Evolutionary conservation across 1,139 yeast genomes (phyloP).

Genomic region (Candida gigantensis): DNA sequence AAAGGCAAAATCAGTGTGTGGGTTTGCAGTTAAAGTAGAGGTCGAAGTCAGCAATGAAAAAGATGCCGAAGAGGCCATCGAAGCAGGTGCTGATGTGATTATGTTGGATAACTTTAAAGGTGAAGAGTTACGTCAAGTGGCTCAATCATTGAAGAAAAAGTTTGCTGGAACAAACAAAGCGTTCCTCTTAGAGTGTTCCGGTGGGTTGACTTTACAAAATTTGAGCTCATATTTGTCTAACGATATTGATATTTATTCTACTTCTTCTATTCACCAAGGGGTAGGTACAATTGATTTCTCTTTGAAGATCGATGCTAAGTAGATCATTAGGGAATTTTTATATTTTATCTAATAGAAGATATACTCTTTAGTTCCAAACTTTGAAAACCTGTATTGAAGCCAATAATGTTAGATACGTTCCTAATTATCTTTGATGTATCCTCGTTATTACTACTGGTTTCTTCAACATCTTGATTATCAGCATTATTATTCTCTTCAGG

Average conservation of each 20-base stretch:
- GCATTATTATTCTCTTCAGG: no score
- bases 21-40: constrained; percentile 87
- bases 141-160: constrained; percentile 56
- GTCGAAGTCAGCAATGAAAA: constrained; percentile 83
- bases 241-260: constrained; percentile 86
- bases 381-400: constrained; percentile 47
- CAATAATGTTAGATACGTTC: constrained; percentile 43
- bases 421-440: constrained; percentile 30
- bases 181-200: constrained; percentile 85
- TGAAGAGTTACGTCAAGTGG: constrained; percentile 64
- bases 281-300: constrained; percentile 79
- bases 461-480: constrained; percentile 5
- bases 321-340: background rate
- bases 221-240: constrained; percentile 66
- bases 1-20: constrained; percentile 78
- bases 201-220: constrained; percentile 79
- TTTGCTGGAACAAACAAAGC: constrained; percentile 53
- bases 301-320: constrained; percentile 58
- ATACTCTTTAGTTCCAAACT: constrained; percentile 39
- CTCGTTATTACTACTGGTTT: background rate
- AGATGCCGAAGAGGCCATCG: constrained; percentile 90
- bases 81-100: constrained; percentile 93
- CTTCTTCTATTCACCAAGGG: constrained; percentile 94
- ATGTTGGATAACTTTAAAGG: constrained; percentile 91
- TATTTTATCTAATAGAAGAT: constrained; percentile 38